Conservation (phyloP, 331 rosid genomes). For the Telfairia occidentalis region DNA sequence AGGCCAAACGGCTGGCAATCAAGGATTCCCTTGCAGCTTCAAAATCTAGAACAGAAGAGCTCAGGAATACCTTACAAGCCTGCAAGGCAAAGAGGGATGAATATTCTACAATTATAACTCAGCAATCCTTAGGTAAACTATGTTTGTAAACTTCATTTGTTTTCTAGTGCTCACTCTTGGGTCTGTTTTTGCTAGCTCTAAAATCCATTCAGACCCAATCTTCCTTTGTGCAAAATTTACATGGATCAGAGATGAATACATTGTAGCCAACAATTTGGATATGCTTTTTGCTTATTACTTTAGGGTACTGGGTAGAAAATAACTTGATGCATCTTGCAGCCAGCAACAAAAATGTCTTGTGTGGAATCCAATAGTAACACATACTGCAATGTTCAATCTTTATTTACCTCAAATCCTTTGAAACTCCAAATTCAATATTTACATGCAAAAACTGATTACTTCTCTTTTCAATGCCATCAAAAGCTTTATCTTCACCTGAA, state of each 20-base stretch:
- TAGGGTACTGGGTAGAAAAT: background rate
- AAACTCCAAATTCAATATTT: background rate
- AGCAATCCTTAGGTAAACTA: slow-evolving; percentile 42
- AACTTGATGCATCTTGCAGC: background rate
- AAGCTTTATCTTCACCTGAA: slow-evolving; percentile 45
- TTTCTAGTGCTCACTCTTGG: background rate
- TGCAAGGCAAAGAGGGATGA: slow-evolving; percentile 39
- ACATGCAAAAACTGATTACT: background rate
- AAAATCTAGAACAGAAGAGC: slow-evolving; percentile 40
- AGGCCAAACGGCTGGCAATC: slow-evolving; percentile 62
- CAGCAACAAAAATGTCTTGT: background rate
- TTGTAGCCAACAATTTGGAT: background rate
- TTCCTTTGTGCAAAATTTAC: background rate
- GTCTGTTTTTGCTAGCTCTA: background rate
- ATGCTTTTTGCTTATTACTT: background rate
- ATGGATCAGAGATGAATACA: background rate
- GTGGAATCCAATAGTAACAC: background rate
- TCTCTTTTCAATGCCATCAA: slow-evolving; percentile 6
- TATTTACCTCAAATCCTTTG: background rate
- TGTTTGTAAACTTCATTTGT: background rate
- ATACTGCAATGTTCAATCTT: background rate
- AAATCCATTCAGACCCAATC: background rate
- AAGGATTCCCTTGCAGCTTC: slow-evolving; percentile 50
- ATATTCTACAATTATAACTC: slow-evolving; percentile 31
- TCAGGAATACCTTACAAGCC: slow-evolving; percentile 31